A percentile compares a stretch with the other conserved stretches of the same genome.
Evolutionary conservation across 1,139 yeast genomes (phyloP).

Genomic region (Yamadazyma dendronema): DNA sequence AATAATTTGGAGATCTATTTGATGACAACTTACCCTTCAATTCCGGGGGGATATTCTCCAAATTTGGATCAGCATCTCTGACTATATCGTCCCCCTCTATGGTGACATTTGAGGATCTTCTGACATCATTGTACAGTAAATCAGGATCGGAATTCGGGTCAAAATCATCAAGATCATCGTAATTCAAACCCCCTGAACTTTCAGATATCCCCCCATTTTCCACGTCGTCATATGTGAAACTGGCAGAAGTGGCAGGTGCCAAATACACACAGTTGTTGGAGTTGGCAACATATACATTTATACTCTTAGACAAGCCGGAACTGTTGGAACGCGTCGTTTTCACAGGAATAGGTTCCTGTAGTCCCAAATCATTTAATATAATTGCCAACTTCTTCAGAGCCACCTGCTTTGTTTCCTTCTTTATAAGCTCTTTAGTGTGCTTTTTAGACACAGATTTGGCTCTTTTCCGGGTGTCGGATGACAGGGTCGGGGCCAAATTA

Average conservation of each 20-base stretch:
- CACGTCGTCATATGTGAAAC: slow-evolving; percentile 46
- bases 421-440: slow-evolving; percentile 39
- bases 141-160: slow-evolving; percentile 4
- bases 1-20: slow-evolving; percentile 38
- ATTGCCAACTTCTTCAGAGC: slow-evolving; percentile 34
- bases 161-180: slow-evolving; percentile 5
- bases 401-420: slow-evolving; percentile 39
- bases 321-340: slow-evolving; percentile 20
- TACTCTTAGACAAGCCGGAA: slow-evolving; percentile 25
- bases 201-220: slow-evolving; percentile 32
- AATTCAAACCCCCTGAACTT: slow-evolving; percentile 3
- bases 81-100: slow-evolving; percentile 6
- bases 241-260: slow-evolving; percentile 42
- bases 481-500: slow-evolving; percentile 10
- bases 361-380: slow-evolving; percentile 38
- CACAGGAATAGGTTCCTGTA: slow-evolving; percentile 41
- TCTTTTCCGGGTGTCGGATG: slow-evolving; percentile 14
- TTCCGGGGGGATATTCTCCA: slow-evolving; percentile 14
- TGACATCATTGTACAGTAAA: not conserved
- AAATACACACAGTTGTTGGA: slow-evolving; percentile 42
- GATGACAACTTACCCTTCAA: slow-evolving; percentile 17
- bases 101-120: slow-evolving; percentile 1
- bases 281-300: slow-evolving; percentile 38
- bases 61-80: slow-evolving; percentile 7
- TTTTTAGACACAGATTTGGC: slow-evolving; percentile 24